phyloP scores from a whole-genome alignment of 1,139 yeast species.

The Debaryomyces robertsiae region DNA sequence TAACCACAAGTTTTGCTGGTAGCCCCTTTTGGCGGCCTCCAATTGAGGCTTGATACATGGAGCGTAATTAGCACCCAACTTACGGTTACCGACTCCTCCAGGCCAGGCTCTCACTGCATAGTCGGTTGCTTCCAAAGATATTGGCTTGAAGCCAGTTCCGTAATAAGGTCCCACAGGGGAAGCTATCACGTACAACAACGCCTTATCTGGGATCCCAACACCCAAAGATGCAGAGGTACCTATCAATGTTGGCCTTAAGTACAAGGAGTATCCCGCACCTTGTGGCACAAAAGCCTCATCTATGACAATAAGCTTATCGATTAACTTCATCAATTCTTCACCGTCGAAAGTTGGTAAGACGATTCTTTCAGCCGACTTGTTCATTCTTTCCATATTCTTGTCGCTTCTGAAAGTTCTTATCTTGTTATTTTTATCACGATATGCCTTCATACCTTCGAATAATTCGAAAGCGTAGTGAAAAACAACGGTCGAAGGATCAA shows the following conservation, averaged over 20 bases:
- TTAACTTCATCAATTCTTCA: conserved; percentile 71
- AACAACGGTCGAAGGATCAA: conserved; percentile 88
- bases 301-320: conserved; percentile 70
- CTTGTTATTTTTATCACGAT: conserved; percentile 66
- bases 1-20: conserved; percentile 94
- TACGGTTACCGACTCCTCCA: conserved; percentile 94
- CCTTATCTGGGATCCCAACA: conserved; percentile 76
- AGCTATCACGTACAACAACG: conserved; percentile 80
- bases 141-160: conserved; percentile 92
- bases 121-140: conserved; percentile 89
- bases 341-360: conserved; percentile 83
- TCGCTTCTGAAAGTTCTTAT: conserved; percentile 88
- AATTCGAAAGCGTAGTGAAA: conserved; percentile 94
- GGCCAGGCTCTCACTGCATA: conserved; percentile 99
- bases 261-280: conserved; percentile 85
- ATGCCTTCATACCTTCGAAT: conserved; percentile 96
- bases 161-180: conserved; percentile 96
- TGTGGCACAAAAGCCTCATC: conserved; percentile 81
- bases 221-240: conserved; percentile 90
- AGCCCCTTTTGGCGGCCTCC: conserved; percentile 86
- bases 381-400: conserved; percentile 90
- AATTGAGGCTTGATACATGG: conserved; percentile 90
- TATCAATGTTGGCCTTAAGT: conserved; percentile 91
- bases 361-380: conserved; percentile 82
- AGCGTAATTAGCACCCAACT: conserved; percentile 97